phyloP scores from a whole-genome alignment of 2,329 filamentous ascomycete genomes.

The Chaetothyriales sp. region DNA sequence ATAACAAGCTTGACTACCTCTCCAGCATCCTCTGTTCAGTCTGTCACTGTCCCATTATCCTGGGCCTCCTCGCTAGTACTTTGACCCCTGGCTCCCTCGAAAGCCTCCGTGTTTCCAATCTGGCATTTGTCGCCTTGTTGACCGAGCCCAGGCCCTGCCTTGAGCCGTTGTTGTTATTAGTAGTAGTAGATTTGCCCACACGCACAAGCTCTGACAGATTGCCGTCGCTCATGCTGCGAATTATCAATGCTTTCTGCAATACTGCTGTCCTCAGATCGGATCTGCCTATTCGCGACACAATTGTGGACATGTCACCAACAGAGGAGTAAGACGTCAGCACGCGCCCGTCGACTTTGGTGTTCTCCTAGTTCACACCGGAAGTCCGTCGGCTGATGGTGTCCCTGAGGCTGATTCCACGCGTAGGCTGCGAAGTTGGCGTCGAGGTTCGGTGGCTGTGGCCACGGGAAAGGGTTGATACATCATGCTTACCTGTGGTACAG shows the following conservation, averaged over 20 bases:
- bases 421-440: conserved; percentile 6
- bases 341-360: background rate
- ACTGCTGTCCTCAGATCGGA: background rate
- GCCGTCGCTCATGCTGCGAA: background rate
- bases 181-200: background rate
- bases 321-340: background rate
- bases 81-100: background rate
- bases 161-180: too few species aligned
- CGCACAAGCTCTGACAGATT: background rate
- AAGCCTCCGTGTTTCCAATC: background rate
- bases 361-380: background rate
- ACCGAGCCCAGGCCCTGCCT: background rate
- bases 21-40: background rate
- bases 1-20: background rate
- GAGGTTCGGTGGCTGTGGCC: conserved; percentile 9
- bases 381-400: background rate
- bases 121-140: background rate
- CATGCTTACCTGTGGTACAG: conserved; percentile 13
- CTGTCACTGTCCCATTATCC: background rate
- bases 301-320: background rate
- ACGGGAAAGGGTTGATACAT: conserved; percentile 14
- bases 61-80: background rate
- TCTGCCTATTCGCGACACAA: background rate
- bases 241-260: background rate
- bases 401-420: conserved; percentile 12